Base-by-base conservation (phyloP, 140 eudicot species). In the Cichorium intybus region DNA sequence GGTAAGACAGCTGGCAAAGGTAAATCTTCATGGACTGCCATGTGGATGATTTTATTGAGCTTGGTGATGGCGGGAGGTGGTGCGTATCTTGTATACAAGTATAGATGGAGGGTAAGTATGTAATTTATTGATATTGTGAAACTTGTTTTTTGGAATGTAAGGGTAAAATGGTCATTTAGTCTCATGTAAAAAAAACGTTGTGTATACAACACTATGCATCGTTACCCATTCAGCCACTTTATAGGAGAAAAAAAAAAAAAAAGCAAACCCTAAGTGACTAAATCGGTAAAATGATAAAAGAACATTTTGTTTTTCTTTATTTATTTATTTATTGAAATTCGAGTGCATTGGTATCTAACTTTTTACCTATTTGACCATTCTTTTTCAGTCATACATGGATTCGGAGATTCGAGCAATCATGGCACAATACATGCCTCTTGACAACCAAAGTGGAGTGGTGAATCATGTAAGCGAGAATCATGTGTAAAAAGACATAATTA, bases 341-440 rank as follows among this genome's bases (percentile, higher is more conserved):
- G 11, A 24, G 18, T 12, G 4, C 18, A 24, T 53, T 1, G 4
- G 11, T 24, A 3, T 54, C 60, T 54, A 20, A 54, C 6, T 11
- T 12, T 35, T 54, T 54, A 23, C 24, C 9, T 22, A 52, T 41
- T 64, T 62, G 14, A n/a, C 43, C 11, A 41, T 15, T 21, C 39
- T 74, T 60, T 37, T 55, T 46, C 84, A 82, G 86, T 74, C 86
- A 3, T 86, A 86, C 67, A 86, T 86, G 95, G 95, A 82, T 66
- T 79, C 89, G 10, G 95, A 86, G 81, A 86, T 86, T 48, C 77
- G 85, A 55, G 88, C 94, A 35, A 82, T 86, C 51, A 86, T 86
- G 89, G 80, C 95, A 20, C 95, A 82, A 56, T 85, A 77, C 79
- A 85, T 82, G 86, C 88, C 95, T 2, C 76, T 82, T 7, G 89